Base-by-base conservation (phyloP, 1,284 basidiomycete species). In the Macrocystidia cucumis region DNA sequence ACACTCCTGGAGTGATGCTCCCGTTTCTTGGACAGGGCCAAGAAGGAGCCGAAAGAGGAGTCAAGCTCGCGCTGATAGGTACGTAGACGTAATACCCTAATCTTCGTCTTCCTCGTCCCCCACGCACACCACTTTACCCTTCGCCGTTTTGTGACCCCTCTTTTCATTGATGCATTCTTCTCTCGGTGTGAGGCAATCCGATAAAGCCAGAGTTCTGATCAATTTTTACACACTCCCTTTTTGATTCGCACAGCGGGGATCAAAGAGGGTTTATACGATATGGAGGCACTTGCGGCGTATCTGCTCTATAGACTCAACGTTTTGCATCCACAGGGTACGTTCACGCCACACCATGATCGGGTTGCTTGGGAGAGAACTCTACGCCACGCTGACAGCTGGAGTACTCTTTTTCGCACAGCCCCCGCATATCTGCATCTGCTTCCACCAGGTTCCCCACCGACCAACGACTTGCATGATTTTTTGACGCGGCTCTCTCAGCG, bases 1-100 rank as follows among this genome's bases (percentile, higher is more conserved):
- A 98, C 63, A 86, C 91, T 4, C 96, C 95, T 0, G 96, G 95
- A 1, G 88, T 98, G 25, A 98, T 98, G 93, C 69, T 97, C 21
- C 91, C 93, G 3, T 98, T 87, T 60, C 72, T 98, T n/a, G 95
- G 95, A 1, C 74, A 70, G 37, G 91, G 91, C 1, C 69, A 75
- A 31, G 65, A 68, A 40, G 95, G 91, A 16, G 83, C 90, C 29
- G 95, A 98, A 58, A 72, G 88, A 43, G 95, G 90, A 3, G 69
- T 97, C 37, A 97, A 96, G 61, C 74, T 98, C 17, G 92, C 91
- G 26, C 63, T 98, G 38, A 95, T 95, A 27, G 86, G 92, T 91
- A 60, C 55, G 71, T 63, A 65, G 63, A n/a, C n/a, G n/a, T n/a
- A n/a, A n/a, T n/a, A n/a, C n/a, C n/a, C n/a, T n/a, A n/a, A n/a